Base-by-base conservation (phyloP, 306 rosid species). In the Dalbergia oliveri region DNA sequence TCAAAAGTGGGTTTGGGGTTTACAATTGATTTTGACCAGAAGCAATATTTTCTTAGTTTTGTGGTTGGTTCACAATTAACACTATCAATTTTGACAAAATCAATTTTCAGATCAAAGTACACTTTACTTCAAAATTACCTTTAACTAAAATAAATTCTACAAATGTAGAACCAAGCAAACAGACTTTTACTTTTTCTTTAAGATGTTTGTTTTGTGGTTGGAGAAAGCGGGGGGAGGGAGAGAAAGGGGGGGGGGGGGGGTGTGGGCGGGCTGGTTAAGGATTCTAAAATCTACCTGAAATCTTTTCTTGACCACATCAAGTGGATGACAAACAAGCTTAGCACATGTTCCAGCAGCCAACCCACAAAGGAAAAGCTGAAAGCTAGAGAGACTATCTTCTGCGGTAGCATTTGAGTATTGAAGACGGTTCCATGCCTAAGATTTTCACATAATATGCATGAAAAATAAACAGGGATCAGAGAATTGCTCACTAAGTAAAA, bases 281-380 rank as follows among this genome's bases (percentile, higher is more conserved):
- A 56, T 43, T 72, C 67, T 23, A 73, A 14, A 44, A 34, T 59
- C 39, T 83, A 90, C 99, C 98, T 96, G 97, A 86, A 96, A 96
- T 87, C 99, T 91, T 89, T 96, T 96, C 81, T 96, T 96, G 75
- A 96, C 98, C 35, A 96, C 99, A 78, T 93, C 98, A 69, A 96
- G 98, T 35, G 99, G 99, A 91, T 96, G 99, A 77, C 98, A 93
- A 63, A 89, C 94, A 78, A 96, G 97, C 87, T 93, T 96, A 73
- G 98, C 99, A 79, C 94, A 96, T 77, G 97, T 93, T 56, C 99
- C 98, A 12, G 99, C 89, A 13, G 91, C 94, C 77, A 93, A 84
- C 66, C 99, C 99, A 79, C 98, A 93, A 33, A 96, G 70, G 70
- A 96, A 85, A 82, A 89, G 93, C 81, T 96, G 98, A 85, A 93